phyloP scores from a whole-genome alignment of 139 green algal species.

The Diplosphaera chodatii region DNA sequence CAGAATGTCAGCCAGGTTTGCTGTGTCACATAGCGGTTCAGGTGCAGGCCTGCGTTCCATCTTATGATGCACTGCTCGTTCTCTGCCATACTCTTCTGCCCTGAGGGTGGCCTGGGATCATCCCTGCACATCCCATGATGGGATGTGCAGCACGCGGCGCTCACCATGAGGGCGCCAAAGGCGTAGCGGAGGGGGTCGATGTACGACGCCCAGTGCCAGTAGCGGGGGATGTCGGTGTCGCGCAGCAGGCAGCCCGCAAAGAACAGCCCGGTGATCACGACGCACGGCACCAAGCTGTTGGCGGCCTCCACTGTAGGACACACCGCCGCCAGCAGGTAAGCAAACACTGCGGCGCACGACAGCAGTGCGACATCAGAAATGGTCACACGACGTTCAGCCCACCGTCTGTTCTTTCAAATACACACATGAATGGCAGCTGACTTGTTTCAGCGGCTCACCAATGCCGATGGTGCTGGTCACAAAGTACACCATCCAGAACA shows the following conservation, averaged over 20 bases:
- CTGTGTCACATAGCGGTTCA: no score
- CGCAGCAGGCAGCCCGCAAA: constrained; percentile 43
- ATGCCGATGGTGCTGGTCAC: constrained; percentile 48
- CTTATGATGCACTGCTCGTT: no score
- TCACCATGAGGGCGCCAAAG: constrained; percentile 42
- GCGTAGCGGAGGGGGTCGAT: constrained; percentile 44
- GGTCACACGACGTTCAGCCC: no score
- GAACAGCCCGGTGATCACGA: constrained; percentile 12
- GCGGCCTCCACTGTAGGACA: background rate
- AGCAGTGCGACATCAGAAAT: no score
- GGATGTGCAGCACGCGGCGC: background rate
- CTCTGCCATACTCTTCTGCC: no score
- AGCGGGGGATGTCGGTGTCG: constrained; percentile 49
- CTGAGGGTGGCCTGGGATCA: no score
- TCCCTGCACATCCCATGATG: no score
- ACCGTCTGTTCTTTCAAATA: no score
- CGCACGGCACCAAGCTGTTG: constrained; percentile 8
- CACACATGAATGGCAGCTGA: no score
- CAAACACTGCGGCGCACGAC: background rate
- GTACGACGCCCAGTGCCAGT: constrained; percentile 51
- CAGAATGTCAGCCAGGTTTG: no score
- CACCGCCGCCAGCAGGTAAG: background rate
- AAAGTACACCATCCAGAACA: constrained; percentile 61
- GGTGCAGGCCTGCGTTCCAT: no score
- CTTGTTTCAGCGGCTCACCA: no score